Evolutionary conservation across 352 stramenopile genomes (phyloP), one percentile per base, ranked within the genome.

Genomic region (Pythium rhizo-oryzae): DNA sequence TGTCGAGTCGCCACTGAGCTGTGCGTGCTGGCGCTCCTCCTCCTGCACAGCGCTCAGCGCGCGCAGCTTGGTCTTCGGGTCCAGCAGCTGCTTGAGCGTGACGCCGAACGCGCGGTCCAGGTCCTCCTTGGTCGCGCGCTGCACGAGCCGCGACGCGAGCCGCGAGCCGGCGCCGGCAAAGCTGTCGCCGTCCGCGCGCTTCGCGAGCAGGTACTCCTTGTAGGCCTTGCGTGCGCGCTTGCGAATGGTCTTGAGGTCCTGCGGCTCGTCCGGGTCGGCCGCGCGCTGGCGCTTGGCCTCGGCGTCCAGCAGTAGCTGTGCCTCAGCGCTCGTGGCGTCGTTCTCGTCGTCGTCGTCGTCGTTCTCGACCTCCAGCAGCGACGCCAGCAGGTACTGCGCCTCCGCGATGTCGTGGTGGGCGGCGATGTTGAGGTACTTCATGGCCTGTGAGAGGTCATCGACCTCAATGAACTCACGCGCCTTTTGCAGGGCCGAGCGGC

Each of bases 201-300:
- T 78, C 43, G 76, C 70, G 54, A 80, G 59, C 55, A 92, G 51
- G 66, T 93, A 91, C 70, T 85, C 75, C 54, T 90, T 91, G 80
- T 96, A 94, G 15, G 81, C 75, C 46, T 82, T 75, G 43, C 88
- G 84, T 37, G 88, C 88, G 41, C 77, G 80, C 79, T 93, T 94
- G 50, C 84, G 81, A 69, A 96, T 96, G 23, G 79, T 84, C 21
- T 79, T 80, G n/a, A 94, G 82, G 59, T 92, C 80, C 41, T 84
- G 58, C 2, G 76, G 74, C 53, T 92, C 81, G n/a, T 85, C 74
- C 0, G 59, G 30, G 35, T 81, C 68, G 50, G 76, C 67, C 7
- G 73, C 80, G 47, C 65, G 75, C 19, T 85, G 84, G 33, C 88
- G 83, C 69, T 91, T 89, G n/a, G 74, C 61, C 65, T 96, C 84